phyloP scores from a whole-genome alignment of 352 stramenopile genomes.

The Phytophthora melonis region DNA sequence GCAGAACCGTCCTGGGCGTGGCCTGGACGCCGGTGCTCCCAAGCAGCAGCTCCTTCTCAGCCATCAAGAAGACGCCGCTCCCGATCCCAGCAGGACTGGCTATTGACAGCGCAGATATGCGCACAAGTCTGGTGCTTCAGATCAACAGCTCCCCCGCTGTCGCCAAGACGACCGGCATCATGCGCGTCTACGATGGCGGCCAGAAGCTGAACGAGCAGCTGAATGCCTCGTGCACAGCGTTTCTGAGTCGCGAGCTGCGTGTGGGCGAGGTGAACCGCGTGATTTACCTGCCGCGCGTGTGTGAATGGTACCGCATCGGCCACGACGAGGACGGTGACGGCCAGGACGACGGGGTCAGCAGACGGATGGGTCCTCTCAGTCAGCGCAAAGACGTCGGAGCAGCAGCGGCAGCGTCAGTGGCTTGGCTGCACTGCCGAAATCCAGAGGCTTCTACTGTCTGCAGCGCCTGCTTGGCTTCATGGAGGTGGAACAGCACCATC shows the following conservation, averaged over 20 bases:
- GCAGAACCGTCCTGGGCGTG: slow-evolving; percentile 27
- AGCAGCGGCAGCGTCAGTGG: slow-evolving; percentile 23
- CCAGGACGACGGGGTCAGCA: slow-evolving; percentile 29
- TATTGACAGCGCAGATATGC: slow-evolving; percentile 67
- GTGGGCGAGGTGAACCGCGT: slow-evolving; percentile 49
- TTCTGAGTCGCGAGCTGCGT: slow-evolving; percentile 50
- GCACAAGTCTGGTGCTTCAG: slow-evolving; percentile 89
- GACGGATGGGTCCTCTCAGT: slow-evolving; percentile 22
- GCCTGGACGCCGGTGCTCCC: slow-evolving; percentile 38
- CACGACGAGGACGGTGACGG: slow-evolving; percentile 26
- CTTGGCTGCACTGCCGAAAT: slow-evolving; percentile 40
- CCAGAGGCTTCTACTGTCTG: slow-evolving; percentile 69
- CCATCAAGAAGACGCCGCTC: slow-evolving; percentile 26
- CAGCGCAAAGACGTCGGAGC: slow-evolving; percentile 16
- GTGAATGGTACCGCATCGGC: slow-evolving; percentile 68
- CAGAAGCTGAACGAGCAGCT: slow-evolving; percentile 78
- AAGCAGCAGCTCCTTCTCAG: slow-evolving; percentile 51
- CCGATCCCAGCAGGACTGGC: slow-evolving; percentile 48
- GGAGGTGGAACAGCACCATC: slow-evolving; percentile 57
- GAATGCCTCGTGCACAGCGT: slow-evolving; percentile 57
- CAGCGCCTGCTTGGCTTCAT: slow-evolving; percentile 74
- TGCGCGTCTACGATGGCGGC: slow-evolving; percentile 77
- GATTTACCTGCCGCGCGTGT: slow-evolving; percentile 66
- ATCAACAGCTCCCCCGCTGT: slow-evolving; percentile 50
- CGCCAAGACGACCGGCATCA: slow-evolving; percentile 37